Conservation (phyloP, 108 stramenopile species). For the Conticribra weissflogii region DNA sequence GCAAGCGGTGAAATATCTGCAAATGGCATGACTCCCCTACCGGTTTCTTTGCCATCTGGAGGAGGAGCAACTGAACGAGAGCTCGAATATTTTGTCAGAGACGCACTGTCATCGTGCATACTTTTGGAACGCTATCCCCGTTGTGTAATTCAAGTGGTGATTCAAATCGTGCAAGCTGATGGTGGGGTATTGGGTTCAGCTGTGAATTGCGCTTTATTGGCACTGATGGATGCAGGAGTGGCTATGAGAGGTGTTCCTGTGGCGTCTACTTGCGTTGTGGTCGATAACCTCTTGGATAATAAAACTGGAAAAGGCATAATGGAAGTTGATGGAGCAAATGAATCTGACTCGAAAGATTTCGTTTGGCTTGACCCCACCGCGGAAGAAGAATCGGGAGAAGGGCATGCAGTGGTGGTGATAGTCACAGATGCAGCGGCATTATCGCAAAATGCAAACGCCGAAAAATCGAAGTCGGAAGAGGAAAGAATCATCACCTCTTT, state of each 20-base stretch:
- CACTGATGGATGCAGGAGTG: conserved; percentile 87
- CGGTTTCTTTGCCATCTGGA: conserved; percentile 34
- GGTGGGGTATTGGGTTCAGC: conserved; percentile 68
- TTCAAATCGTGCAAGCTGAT: conserved; percentile 78
- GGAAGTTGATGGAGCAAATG: not conserved
- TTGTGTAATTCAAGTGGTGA: conserved; percentile 69
- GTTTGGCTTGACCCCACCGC: conserved; percentile 55
- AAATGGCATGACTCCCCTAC: conserved; percentile 13
- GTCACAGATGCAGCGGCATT: conserved; percentile 47
- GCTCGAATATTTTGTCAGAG: conserved; percentile 61
- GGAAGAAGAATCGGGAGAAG: conserved; percentile 52
- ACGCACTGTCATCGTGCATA: conserved; percentile 58
- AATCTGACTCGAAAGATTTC: not conserved
- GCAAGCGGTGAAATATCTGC: not conserved
- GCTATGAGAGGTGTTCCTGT: conserved; percentile 79
- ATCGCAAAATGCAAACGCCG: conserved; percentile 3
- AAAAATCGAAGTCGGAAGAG: not conserved
- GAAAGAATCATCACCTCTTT: conserved; percentile 31
- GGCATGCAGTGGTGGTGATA: conserved; percentile 49
- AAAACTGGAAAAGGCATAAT: not conserved
- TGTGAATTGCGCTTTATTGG: conserved; percentile 80
- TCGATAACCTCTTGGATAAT: not conserved
- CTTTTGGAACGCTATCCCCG: conserved; percentile 62
- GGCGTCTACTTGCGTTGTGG: conserved; percentile 71
- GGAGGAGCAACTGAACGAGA: conserved; percentile 58